These are phyloP conservation scores for Rutstroemia sp. DNA, from an alignment of 2,329 filamentous ascomycete species.

Conservation along the genomic window DNA sequence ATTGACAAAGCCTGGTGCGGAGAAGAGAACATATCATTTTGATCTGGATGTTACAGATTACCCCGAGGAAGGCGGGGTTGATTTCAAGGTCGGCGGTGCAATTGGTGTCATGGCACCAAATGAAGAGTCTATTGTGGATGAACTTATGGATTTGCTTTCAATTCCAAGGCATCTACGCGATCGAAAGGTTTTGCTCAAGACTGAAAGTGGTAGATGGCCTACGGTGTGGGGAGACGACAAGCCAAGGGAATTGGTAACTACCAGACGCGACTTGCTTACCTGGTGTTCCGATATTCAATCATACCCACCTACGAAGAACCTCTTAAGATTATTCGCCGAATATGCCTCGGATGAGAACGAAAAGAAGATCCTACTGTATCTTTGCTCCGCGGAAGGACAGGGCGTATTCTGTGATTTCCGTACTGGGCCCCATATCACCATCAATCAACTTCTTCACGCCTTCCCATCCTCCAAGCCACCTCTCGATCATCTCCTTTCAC, in stretches of 20 bases:
- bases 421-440: slow-evolving; percentile 76
- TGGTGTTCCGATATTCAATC: slow-evolving; percentile 96
- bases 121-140: slow-evolving; percentile 66
- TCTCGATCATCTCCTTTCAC: slow-evolving; percentile 70
- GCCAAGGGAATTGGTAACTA: slow-evolving; percentile 79
- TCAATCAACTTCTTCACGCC: slow-evolving; percentile 79
- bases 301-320: slow-evolving; percentile 79
- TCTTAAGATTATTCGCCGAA: slow-evolving; percentile 81
- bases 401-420: slow-evolving; percentile 90
- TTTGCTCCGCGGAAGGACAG: slow-evolving; percentile 86
- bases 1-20: slow-evolving; percentile 78
- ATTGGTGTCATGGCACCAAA: slow-evolving; percentile 93
- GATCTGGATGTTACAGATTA: slow-evolving; percentile 96
- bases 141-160: slow-evolving; percentile 73
- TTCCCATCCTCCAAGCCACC: slow-evolving; percentile 91
- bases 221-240: slow-evolving; percentile 96
- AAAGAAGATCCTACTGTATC: slow-evolving; percentile 78
- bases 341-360: slow-evolving; percentile 73
- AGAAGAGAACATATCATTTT: slow-evolving; percentile 97
- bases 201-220: slow-evolving; percentile 79
- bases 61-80: slow-evolving; percentile 71
- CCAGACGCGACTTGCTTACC: slow-evolving; percentile 81
- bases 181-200: slow-evolving; percentile 73
- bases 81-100: slow-evolving; percentile 94
- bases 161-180: slow-evolving; percentile 78